Base-by-base conservation (phyloP, 352 stramenopile species). In the Globisporangium rhizosaccharum region DNA sequence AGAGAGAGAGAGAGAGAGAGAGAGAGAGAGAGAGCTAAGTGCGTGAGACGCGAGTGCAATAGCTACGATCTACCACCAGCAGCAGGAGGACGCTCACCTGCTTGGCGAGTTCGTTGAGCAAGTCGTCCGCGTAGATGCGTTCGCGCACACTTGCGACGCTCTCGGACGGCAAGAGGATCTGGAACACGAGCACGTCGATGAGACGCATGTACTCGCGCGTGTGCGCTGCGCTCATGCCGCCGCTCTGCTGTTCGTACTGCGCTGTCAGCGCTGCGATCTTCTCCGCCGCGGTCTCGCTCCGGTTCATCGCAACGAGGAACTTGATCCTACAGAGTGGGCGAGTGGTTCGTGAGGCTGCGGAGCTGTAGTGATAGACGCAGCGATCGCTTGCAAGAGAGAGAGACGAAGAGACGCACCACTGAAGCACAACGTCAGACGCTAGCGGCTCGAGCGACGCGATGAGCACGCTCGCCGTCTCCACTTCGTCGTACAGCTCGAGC, bases 221-320 rank as follows among this genome's bases (percentile, higher is more conserved):
- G 46, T 44, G 25, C 36, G 49, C 42, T 14, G 45, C 25, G 57
- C 50, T 30, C 8, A 62, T 48, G 8, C 17, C 47, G 5, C 68
- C 61, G 9, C 7, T 54, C 15, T 52, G 46, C 1, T 25, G 6
- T 28, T 53, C 54, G 50, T 56, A 33, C 0, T 39, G 20, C 47
- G n/a, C 6, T 59, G 71, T 14, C 50, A 67, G 39, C 53, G 33
- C 18, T 78, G 54, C 9, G 73, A 85, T 49, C 12, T 56, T 39
- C n/a, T 77, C 58, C 26, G 67, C 53, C 0, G 77, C 80, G 20
- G 66, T 47, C 2, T 59, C 37, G 57, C 53, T 56, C 23, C 61
- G 75, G 39, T 82, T 73, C 80, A 90, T 90, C 17, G 74, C 77
- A 3, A 87, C 51, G 12, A 90, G 58, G 56, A 90, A 88, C 36